Evolutionary conservation across 371 early-diverging fungal genomes (phyloP), one percentile per base, ranked within the genome.

Genomic region (Mucor indicus): DNA sequence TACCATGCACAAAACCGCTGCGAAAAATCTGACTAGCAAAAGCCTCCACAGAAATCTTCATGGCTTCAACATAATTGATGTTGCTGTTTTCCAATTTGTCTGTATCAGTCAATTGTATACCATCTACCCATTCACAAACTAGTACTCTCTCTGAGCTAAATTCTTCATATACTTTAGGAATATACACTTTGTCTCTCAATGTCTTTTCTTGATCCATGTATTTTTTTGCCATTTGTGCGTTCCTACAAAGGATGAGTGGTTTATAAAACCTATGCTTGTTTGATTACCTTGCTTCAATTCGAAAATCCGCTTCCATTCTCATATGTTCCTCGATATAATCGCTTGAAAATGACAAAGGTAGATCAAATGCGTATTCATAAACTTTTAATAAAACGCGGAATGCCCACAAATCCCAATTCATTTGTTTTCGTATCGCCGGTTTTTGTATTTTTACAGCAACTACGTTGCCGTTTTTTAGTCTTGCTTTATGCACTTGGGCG

Each of bases 371-470:
- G 9, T 67, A 64, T 60, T 95, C 92, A 38, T 90, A 79, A 0
- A 77, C 55, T 27, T 69, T 48, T 23, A 85, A 67, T 27, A 90
- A 48, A 17, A 74, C 42, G 12, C 84, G 67, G 48, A 86, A 83
- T 11, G 87, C 85, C n/a, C 75, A 50, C 47, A 96, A 48, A 65
- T 96, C 96, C 84, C 86, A 86, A n/a, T 81, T 77, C 48, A 95
- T 87, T 66, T 96, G 95, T 36, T 80, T 63, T 41, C 63, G 69
- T 20, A 95, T 91, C 32, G 86, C 83, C 1, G 94, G 95, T 53
- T 96, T 95, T 50, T 96, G 96, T 2, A 96, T 80, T 73, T 96
- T 96, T 23, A 96, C 93, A 0, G 95, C 96, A 1, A 96, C 93
- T 0, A 57, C 50, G 2, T 84, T 79, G 1, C 87, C 87, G 39